Conservation (phyloP, 441 rosid species). For the Mallotus japonicus region DNA sequence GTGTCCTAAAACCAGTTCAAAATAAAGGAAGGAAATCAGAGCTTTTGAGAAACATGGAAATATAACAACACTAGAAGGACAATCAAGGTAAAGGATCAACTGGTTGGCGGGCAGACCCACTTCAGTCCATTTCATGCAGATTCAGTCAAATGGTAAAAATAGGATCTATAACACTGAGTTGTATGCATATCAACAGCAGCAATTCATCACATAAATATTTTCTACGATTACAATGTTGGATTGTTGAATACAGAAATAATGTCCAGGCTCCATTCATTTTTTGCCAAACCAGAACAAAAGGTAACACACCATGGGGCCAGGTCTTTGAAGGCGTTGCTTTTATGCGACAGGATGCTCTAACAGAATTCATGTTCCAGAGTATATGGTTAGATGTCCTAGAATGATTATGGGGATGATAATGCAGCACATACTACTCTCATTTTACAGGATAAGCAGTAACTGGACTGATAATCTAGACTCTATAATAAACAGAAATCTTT, state of each 20-base stretch:
- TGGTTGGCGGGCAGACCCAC: not conserved
- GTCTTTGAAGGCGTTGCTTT: too few species aligned
- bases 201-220: not conserved
- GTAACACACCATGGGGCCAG: not conserved
- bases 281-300: not conserved
- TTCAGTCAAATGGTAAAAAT: not conserved
- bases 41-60: not conserved
- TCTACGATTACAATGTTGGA: not conserved
- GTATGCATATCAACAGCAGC: not conserved
- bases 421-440: conserved; percentile 1
- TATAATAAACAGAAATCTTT: conserved; percentile 7
- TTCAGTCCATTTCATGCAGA: not conserved
- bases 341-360: not conserved
- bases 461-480: not conserved
- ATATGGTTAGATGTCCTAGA: not conserved
- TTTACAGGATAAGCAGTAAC: not conserved
- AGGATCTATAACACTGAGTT: not conserved
- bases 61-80: not conserved
- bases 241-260: not conserved
- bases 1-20: conserved; percentile 46
- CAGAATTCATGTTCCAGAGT: not conserved
- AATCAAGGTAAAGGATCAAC: too few species aligned
- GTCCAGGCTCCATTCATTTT: not conserved
- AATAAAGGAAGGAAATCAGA: not conserved
- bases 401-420: not conserved